A percentile compares a stretch with the other conserved stretches of the same genome.
These are phyloP conservation scores for Reutealis trisperma DNA, from an alignment of 345 rosid species.

Conservation along the genomic window DNA sequence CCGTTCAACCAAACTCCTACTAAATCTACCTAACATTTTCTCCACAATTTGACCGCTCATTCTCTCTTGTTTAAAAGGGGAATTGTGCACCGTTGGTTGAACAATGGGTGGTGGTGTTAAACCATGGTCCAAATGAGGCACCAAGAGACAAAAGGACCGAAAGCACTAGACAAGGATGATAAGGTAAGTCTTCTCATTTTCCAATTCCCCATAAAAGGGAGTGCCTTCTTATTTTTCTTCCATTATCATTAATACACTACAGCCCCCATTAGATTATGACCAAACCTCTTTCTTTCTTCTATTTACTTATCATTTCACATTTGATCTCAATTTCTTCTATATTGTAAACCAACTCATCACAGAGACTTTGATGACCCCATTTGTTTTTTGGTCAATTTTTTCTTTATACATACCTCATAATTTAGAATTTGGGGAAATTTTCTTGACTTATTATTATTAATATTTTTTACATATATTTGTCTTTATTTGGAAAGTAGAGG, in stretches of 20 bases:
- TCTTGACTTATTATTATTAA: background rate
- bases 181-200: slow-evolving; percentile 18
- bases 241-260: slow-evolving; percentile 6
- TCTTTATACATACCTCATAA: background rate
- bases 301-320: background rate
- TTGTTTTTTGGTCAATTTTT: slow-evolving; percentile 7
- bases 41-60: background rate
- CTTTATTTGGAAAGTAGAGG: background rate
- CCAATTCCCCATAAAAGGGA: slow-evolving; percentile 20
- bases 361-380: background rate
- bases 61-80: background rate
- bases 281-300: background rate
- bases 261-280: slow-evolving; percentile 7
- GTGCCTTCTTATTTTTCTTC: background rate
- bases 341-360: slow-evolving; percentile 8
- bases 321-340: background rate
- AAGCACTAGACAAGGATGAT: slow-evolving; percentile 41
- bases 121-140: slow-evolving; percentile 4
- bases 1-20: no score
- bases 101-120: background rate
- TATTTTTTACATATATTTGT: background rate
- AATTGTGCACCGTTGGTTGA: background rate
- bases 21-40: no score
- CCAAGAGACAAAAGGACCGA: slow-evolving; percentile 36
- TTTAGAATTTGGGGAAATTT: background rate